Percentiles rank a stretch among this genome's conserved stretches.
Conservation (phyloP, 352 stramenopile genomes). For the Phytophthora pistaciae region DNA sequence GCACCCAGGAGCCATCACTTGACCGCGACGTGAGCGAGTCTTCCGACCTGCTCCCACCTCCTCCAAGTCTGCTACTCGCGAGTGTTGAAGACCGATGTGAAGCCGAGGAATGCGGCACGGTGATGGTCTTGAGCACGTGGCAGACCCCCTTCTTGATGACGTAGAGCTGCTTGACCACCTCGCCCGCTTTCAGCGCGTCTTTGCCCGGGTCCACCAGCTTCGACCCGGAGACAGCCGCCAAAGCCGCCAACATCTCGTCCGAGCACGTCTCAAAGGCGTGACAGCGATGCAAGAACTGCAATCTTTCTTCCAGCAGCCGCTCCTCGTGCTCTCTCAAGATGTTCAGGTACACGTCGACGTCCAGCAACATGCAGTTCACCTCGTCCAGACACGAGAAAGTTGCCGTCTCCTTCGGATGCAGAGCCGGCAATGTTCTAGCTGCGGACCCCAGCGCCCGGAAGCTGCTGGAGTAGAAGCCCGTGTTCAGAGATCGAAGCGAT, state of each 20-base stretch:
- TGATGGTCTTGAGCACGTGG: constrained; percentile 70
- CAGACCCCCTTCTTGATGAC: constrained; percentile 78
- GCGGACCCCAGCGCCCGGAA: constrained; percentile 14
- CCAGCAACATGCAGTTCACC: constrained; percentile 63
- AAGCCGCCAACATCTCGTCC: constrained; percentile 54
- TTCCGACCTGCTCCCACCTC: constrained; percentile 22
- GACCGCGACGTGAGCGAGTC: constrained; percentile 43
- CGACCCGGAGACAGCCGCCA: constrained; percentile 57
- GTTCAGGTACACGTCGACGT: constrained; percentile 53
- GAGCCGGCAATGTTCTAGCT: constrained; percentile 2
- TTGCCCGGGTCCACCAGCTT: constrained; percentile 65
- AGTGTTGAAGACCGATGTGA: constrained; percentile 3
- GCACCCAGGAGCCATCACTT: constrained; percentile 75
- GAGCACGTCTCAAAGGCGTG: constrained; percentile 71
- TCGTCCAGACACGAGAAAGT: constrained; percentile 66
- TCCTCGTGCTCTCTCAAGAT: constrained; percentile 63
- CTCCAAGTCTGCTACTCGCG: not conserved
- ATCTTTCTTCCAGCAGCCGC: constrained; percentile 52
- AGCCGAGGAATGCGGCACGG: constrained; percentile 24
- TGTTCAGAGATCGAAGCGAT: constrained; percentile 24
- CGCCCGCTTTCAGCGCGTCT: constrained; percentile 58
- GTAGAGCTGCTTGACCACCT: constrained; percentile 71
- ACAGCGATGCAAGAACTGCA: constrained; percentile 64
- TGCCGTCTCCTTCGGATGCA: constrained; percentile 39
- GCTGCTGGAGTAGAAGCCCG: constrained; percentile 18